A percentile compares a stretch with the other conserved stretches of the same genome.
Conservation (phyloP, 345 rosid species). For the Melastoma malabathricum region DNA sequence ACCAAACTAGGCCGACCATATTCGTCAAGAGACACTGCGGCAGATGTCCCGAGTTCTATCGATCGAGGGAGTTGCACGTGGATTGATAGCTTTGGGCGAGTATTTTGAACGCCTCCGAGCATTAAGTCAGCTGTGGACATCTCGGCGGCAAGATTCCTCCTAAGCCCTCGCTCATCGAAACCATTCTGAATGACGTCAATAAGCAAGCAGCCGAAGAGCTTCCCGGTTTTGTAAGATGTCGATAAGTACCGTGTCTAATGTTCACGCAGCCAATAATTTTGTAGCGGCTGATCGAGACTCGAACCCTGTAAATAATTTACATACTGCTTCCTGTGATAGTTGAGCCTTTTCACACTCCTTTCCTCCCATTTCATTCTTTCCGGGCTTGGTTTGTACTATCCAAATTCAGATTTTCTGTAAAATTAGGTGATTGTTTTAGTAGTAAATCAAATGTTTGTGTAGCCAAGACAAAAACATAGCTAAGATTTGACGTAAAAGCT, state of each 20-base stretch:
- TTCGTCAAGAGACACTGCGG: constrained; percentile 67
- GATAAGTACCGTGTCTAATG: constrained; percentile 10
- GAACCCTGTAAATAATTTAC: constrained; percentile 16
- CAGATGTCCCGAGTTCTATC: constrained; percentile 71
- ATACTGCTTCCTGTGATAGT: no score
- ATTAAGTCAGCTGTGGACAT: constrained; percentile 56
- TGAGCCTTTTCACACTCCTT: background rate
- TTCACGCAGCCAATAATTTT: constrained; percentile 28
- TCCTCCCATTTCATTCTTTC: no score
- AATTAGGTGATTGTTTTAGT: no score
- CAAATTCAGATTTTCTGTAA: no score
- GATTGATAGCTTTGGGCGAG: constrained; percentile 72
- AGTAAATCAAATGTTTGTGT: no score
- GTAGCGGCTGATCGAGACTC: constrained; percentile 17
- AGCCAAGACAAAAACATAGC: no score
- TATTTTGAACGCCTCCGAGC: constrained; percentile 65
- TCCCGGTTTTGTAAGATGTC: constrained; percentile 8
- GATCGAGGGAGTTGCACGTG: constrained; percentile 66
- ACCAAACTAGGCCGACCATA: constrained; percentile 67
- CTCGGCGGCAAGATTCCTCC: constrained; percentile 41
- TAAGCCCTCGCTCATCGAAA: constrained; percentile 8
- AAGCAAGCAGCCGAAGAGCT: constrained; percentile 9
- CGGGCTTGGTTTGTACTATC: constrained; percentile 6
- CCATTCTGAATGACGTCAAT: background rate
- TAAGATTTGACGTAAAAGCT: no score